Conservation (phyloP, 805 yeast genomes). For the Myxozyma monticola region DNA sequence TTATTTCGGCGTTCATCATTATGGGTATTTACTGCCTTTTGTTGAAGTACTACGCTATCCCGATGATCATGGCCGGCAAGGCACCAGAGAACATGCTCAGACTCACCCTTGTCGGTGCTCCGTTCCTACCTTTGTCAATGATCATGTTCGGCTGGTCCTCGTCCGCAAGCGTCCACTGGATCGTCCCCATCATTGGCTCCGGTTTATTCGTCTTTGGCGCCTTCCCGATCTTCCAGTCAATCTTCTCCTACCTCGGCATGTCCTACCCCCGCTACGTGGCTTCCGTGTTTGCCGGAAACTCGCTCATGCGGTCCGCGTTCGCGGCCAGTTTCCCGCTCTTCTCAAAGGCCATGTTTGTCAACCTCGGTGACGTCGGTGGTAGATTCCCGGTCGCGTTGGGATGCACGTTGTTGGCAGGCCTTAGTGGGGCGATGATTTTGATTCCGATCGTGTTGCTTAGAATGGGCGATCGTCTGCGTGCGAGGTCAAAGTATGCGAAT, state of each 20-base stretch:
- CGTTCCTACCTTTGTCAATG: constrained; percentile 47
- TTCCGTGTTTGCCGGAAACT: constrained; percentile 61
- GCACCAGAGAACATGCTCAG: constrained; percentile 20
- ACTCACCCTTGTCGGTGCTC: constrained; percentile 12
- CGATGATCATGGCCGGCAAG: not conserved
- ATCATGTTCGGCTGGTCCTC: constrained; percentile 56
- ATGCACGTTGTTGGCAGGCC: constrained; percentile 49
- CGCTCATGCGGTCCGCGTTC: constrained; percentile 50
- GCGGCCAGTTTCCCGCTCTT: constrained; percentile 67
- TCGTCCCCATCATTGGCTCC: constrained; percentile 49
- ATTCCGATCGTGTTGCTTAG: constrained; percentile 49
- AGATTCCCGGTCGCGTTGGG: constrained; percentile 64
- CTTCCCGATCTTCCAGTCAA: constrained; percentile 53
- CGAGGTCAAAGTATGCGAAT: constrained; percentile 40
- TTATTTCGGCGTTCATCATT: constrained; percentile 46
- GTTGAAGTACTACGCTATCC: not conserved
- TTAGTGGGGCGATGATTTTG: constrained; percentile 46
- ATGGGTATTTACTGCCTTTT: constrained; percentile 4
- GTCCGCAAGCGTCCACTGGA: constrained; percentile 48
- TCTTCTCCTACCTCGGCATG: constrained; percentile 51
- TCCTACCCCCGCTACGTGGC: too few species aligned
- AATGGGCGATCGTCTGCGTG: constrained; percentile 40
- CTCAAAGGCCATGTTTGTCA: constrained; percentile 58
- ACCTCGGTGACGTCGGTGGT: constrained; percentile 40
- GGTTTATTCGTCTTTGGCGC: constrained; percentile 44